A percentile compares a stretch with the other conserved stretches of the same genome.
Evolutionary conservation across 352 stramenopile species (phyloP).

Genomic region (Phytophthora macrochlamydospora): DNA sequence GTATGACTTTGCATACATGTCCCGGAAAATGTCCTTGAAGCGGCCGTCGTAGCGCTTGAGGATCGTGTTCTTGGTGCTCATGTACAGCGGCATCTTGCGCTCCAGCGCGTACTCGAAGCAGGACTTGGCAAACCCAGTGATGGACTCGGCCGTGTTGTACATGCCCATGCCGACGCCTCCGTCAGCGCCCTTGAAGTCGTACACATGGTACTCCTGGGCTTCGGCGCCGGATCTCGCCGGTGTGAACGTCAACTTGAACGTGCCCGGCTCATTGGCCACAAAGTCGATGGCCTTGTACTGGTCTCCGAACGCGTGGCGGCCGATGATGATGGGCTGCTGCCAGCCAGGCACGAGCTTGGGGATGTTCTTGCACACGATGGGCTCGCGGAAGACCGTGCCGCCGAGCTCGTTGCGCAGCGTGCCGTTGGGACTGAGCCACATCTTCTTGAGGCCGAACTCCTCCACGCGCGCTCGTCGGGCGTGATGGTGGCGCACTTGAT

Average conservation of each 20-base stretch:
- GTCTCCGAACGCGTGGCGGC: slow-evolving; percentile 88
- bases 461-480: slow-evolving; percentile 82
- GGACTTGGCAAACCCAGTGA: slow-evolving; percentile 67
- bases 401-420: slow-evolving; percentile 87
- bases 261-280: slow-evolving; percentile 65
- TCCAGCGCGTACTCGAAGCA: slow-evolving; percentile 70
- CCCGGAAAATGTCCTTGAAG: slow-evolving; percentile 92
- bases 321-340: slow-evolving; percentile 89
- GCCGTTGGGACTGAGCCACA: slow-evolving; percentile 86
- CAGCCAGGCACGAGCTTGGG: slow-evolving; percentile 86
- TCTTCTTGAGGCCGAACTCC: slow-evolving; percentile 88
- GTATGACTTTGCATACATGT: slow-evolving; percentile 85
- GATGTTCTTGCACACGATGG: slow-evolving; percentile 88
- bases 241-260: slow-evolving; percentile 84
- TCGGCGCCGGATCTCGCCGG: slow-evolving; percentile 54
- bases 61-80: slow-evolving; percentile 93
- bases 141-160: slow-evolving; percentile 91
- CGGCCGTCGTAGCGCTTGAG: slow-evolving; percentile 88
- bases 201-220: slow-evolving; percentile 72
- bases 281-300: slow-evolving; percentile 91
- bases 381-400: slow-evolving; percentile 90
- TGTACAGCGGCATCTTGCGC: slow-evolving; percentile 79
- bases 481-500: slow-evolving; percentile 93
- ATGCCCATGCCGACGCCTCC: slow-evolving; percentile 86
- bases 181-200: slow-evolving; percentile 75